Percentiles rank a stretch among this genome's conserved stretches.
These are phyloP conservation scores for Chrysoporthe deuterocubensis DNA, from an alignment of 2,329 filamentous ascomycete species.

Conservation along the genomic window DNA sequence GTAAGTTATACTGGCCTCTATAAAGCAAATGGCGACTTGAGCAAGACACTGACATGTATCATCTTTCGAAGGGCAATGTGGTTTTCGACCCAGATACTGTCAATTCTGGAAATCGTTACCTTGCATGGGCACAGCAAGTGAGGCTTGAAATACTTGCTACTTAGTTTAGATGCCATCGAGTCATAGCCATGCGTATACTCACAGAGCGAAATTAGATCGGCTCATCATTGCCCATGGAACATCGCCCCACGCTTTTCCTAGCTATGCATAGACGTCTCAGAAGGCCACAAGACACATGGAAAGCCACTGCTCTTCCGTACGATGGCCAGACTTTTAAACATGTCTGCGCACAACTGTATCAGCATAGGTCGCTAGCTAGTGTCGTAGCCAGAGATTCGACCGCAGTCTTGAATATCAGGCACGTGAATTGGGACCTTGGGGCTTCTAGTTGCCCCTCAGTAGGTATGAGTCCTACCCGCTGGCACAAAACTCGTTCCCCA, in stretches of 20 bases:
- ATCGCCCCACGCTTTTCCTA: background rate
- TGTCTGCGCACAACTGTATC: slow-evolving; percentile 27
- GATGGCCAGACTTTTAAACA: slow-evolving; percentile 20
- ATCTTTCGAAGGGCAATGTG: background rate
- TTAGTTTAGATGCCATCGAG: background rate
- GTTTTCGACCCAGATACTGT: background rate
- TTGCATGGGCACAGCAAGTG: background rate
- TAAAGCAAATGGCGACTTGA: background rate
- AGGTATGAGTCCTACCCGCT: slow-evolving; percentile 14
- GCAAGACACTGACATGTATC: background rate
- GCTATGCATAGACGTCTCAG: background rate
- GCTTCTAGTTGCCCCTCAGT: slow-evolving; percentile 21
- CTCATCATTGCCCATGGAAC: background rate
- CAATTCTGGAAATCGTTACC: background rate
- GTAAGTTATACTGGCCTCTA: background rate
- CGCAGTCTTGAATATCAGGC: slow-evolving; percentile 26
- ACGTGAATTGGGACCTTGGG: slow-evolving; percentile 23
- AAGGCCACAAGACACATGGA: background rate
- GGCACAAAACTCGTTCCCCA: background rate
- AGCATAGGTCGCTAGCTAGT: slow-evolving; percentile 30
- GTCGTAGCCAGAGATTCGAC: slow-evolving; percentile 25
- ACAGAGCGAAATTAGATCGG: background rate
- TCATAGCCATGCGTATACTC: background rate
- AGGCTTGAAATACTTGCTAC: background rate
- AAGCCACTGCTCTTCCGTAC: slow-evolving; percentile 28